phyloP scores from a whole-genome alignment of 371 early-diverging fungal species.

The Furculomyces boomerangus region DNA sequence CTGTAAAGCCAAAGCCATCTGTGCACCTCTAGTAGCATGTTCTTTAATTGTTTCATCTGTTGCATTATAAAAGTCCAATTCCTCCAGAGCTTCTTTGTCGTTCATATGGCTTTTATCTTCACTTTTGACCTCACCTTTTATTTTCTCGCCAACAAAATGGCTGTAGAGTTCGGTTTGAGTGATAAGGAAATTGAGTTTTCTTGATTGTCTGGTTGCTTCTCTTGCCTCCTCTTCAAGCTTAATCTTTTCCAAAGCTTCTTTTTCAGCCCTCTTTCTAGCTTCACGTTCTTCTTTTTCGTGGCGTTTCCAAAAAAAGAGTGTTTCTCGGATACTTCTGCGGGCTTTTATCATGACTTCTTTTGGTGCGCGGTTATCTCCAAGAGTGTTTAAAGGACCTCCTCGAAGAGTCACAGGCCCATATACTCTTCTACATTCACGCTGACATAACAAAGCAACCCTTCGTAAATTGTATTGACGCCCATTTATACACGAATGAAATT shows the following conservation, averaged over 20 bases:
- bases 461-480: slow-evolving; percentile 19
- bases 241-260: slow-evolving; percentile 64
- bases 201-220: slow-evolving; percentile 75
- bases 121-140: slow-evolving; percentile 8
- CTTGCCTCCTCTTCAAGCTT: slow-evolving; percentile 76
- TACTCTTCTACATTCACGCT: slow-evolving; percentile 23
- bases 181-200: slow-evolving; percentile 91
- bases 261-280: slow-evolving; percentile 71
- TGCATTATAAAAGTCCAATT: slow-evolving; percentile 63
- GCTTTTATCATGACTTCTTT: slow-evolving; percentile 18
- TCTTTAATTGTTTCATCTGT: slow-evolving; percentile 49
- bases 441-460: slow-evolving; percentile 18
- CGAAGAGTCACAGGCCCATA: slow-evolving; percentile 5
- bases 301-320: slow-evolving; percentile 74
- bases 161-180: slow-evolving; percentile 95
- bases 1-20: slow-evolving; percentile 59
- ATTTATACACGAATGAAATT: slow-evolving; percentile 10
- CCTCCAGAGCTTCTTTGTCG: slow-evolving; percentile 23
- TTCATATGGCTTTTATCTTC: background rate
- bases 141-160: slow-evolving; percentile 83
- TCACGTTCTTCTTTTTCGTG: slow-evolving; percentile 87
- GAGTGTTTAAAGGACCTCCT: background rate
- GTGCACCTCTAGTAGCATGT: slow-evolving; percentile 54
- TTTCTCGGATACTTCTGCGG: slow-evolving; percentile 29
- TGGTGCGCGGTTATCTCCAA: slow-evolving; percentile 11